Evolutionary conservation across 2,329 filamentous ascomycete species (phyloP).

Genomic region (Trichoderma sp.): DNA sequence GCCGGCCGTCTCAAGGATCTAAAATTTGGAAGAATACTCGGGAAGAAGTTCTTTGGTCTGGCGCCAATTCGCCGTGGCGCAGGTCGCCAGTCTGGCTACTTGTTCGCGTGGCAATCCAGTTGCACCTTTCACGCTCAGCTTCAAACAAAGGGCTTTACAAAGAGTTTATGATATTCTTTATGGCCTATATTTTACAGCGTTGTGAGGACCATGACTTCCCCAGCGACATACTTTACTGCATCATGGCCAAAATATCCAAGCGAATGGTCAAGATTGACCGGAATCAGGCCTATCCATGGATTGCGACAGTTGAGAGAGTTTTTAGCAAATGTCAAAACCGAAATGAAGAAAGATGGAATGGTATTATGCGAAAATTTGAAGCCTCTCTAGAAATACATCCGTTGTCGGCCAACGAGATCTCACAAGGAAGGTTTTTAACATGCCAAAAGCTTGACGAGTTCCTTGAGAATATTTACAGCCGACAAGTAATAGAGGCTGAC

Average conservation of each 20-base stretch:
- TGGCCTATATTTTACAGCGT: conserved; percentile 43
- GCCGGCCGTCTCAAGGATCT: neutral
- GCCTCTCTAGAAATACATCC: too few relatives aligned
- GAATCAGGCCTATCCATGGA: neutral
- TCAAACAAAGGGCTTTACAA: conserved; percentile 49
- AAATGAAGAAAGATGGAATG: too few relatives aligned
- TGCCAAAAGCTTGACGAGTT: too few relatives aligned
- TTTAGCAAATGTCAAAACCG: too few relatives aligned
- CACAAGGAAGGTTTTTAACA: too few relatives aligned
- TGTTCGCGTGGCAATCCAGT: conserved; percentile 27
- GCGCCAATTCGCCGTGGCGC: conserved; percentile 46
- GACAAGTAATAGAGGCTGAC: too few relatives aligned
- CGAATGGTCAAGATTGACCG: conserved; percentile 47
- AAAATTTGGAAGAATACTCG: conserved; percentile 56
- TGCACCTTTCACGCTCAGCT: neutral
- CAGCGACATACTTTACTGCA: conserved; percentile 42
- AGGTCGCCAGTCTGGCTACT: conserved; percentile 47
- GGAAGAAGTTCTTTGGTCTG: conserved; percentile 55
- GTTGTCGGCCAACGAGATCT: too few relatives aligned
- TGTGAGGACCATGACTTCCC: conserved; percentile 30
- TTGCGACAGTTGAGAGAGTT: neutral
- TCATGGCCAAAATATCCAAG: conserved; percentile 50
- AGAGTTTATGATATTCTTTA: conserved; percentile 52
- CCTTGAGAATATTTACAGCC: too few relatives aligned
- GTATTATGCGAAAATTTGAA: too few relatives aligned